Evolutionary conservation across 2,329 filamentous ascomycete species (phyloP), one percentile per base, ranked within the genome.

Genomic region (Bretziella fagacearum): DNA sequence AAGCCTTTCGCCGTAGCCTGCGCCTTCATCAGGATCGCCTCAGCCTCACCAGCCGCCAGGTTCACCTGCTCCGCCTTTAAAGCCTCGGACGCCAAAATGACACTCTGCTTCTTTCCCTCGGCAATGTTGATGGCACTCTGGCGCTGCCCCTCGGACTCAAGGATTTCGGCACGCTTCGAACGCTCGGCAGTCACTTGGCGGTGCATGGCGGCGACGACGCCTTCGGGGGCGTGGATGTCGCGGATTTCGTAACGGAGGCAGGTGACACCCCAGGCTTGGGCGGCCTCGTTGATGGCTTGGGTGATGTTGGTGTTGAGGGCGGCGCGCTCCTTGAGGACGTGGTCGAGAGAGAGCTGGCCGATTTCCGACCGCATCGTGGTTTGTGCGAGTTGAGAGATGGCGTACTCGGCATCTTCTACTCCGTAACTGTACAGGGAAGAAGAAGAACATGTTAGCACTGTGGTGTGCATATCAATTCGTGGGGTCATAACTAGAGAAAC

Each of bases 281-380:
- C 89, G 1, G 91, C 91, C 62, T 96, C 89, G 62, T 98, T 98
- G 71, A 98, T 96, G 36, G 91, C 89, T 49, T 84, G 81, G n/a
- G 91, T 96, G 61, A 98, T 98, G 66, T 98, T 96, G 54, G 78
- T 86, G 69, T 98, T 98, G 55, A 98, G 79, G 17, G 86, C 84
- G 2, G 87, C 85, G 53, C 91, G 85, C 70, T 98, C 91, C 63
- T 96, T 96, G 50, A 98, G 74, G 37, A 98, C 91, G 65, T 98
- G 89, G 64, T 98, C 91, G 56, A 98, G 81, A 1, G 85, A 84
- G 51, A 98, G 73, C 63, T 96, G 91, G 54, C 91, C 91, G 57
- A 98, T 98, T 64, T 98, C 91, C 58, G 83, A 93, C 57, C 91
- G 85, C 91, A 98, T 98, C 0, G 91, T 96, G 8, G 91, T 98